Evolutionary conservation across 768 basidiomycete genomes (phyloP).

Genomic region (Nevesoporus exiguus): DNA sequence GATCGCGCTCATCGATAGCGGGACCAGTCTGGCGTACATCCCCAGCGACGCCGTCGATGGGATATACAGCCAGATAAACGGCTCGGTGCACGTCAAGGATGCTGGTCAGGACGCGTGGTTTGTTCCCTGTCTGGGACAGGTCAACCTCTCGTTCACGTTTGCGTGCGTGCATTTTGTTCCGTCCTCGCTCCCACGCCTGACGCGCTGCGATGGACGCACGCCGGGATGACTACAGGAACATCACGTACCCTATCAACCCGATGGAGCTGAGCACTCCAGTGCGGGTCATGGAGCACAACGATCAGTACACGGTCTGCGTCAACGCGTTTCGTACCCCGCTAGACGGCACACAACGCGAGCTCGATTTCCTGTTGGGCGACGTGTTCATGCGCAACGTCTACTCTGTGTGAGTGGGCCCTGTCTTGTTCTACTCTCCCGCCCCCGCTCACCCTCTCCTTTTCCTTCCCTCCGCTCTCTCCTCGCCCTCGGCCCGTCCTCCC

Average conservation of each 20-base stretch:
- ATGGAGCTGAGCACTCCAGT: conserved; percentile 39
- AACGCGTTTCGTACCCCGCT: conserved; percentile 34
- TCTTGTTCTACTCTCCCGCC: no score
- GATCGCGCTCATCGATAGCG: conserved; percentile 43
- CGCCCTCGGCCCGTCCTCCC: no score
- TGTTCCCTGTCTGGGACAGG: conserved; percentile 31
- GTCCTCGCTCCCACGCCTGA: not conserved
- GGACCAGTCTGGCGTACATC: conserved; percentile 38
- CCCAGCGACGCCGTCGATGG: conserved; percentile 33
- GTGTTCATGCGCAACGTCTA: conserved; percentile 47
- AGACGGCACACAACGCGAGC: conserved; percentile 21
- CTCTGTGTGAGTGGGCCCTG: conserved; percentile 37
- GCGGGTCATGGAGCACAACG: conserved; percentile 24
- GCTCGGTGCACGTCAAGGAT: conserved; percentile 33
- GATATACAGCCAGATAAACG: conserved; percentile 39
- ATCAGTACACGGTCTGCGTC: conserved; percentile 39
- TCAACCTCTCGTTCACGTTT: conserved; percentile 28
- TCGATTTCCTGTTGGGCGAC: conserved; percentile 42
- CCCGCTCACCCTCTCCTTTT: not conserved
- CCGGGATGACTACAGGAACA: conserved; percentile 15
- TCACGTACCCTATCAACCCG: conserved; percentile 40
- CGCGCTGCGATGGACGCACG: no score
- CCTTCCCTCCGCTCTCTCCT: not conserved
- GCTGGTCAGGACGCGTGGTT: conserved; percentile 35
- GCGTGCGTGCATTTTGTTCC: not conserved